Evolutionary conservation across 345 rosid genomes (phyloP), one percentile per base, ranked within the genome.

Genomic region (Eucalyptus regnans): DNA sequence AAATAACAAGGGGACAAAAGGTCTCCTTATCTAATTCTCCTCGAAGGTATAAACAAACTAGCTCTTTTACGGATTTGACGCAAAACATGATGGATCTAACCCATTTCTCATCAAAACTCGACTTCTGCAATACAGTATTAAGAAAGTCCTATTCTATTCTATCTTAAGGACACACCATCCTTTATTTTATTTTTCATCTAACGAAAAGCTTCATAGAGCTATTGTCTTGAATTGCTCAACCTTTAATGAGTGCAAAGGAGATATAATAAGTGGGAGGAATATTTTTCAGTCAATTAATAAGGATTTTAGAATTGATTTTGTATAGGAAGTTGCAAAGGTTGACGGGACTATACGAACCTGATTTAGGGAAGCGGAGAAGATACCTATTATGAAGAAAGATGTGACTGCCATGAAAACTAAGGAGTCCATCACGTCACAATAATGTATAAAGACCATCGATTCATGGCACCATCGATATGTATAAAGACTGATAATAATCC

Each of bases 381-480:
- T 56, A 23, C 29, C 12, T 23, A 23, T 56, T 56, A 56, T 22
- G 62, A 56, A 56, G 6, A 56, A 56, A 56, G 62, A 56, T 56
- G 62, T 56, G 62, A 56, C 12, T 4, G 0, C 62, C 62, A 9
- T 23, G 62, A 23, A 56, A 56, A 23, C 27, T 23, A 23, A 56
- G 29, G 29, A 23, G 62, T 12, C 62, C 62, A 56, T 23, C 62
- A 56, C 62, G 1, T 56, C 13, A 22, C 27, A 56, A 56, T 56
- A 4, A 56, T 9, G n/a, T n/a, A n/a, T n/a, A n/a, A n/a, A n/a
- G n/a, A n/a, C 12, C 12, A 56, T 1, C 0, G 23, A 0, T 56
- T 56, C 62, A 12, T 1, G 1, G 27, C 62, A 56, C 12, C 62
- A 2, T 56, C 1, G 27, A 56, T 56, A 23, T 22, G 62, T 56